Evolutionary conservation across 495 filamentous ascomycete genomes (phyloP).

Genomic region (Penicillium ucsense): DNA sequence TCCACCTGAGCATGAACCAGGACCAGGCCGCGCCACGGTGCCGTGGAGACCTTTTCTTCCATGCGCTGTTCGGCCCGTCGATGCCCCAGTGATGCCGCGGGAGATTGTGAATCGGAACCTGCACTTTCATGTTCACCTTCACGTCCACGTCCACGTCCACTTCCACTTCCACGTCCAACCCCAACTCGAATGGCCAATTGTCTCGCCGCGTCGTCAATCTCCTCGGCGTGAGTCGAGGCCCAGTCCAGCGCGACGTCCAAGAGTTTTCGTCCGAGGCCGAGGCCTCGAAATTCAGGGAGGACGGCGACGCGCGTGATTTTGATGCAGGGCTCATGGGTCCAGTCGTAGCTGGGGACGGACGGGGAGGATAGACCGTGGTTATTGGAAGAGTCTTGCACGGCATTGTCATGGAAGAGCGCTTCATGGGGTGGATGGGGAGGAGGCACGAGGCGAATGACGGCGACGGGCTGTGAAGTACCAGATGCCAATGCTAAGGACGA

Average conservation of each 20-base stretch:
- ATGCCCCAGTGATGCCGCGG: no score
- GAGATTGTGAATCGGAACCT: no score
- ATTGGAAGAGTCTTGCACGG: neutral
- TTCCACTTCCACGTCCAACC: neutral
- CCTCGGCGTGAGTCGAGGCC: conserved; percentile 44
- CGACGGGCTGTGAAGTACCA: conserved; percentile 31
- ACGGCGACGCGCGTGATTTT: conserved; percentile 73
- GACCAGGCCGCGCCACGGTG: conserved; percentile 56
- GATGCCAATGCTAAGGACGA: neutral
- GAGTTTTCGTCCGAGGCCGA: conserved; percentile 52
- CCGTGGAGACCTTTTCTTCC: conserved; percentile 9
- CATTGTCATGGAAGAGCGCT: conserved; percentile 11
- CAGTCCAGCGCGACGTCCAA: conserved; percentile 54
- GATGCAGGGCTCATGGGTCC: conserved; percentile 57
- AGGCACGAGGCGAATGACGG: conserved; percentile 68
- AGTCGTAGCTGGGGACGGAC: conserved; percentile 9
- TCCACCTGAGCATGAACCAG: conserved; percentile 65
- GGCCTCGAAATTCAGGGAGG: conserved; percentile 48
- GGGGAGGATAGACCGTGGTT: neutral
- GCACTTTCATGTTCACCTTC: no score
- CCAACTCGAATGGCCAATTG: conserved; percentile 12
- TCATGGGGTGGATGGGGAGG: conserved; percentile 59
- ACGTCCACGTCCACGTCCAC: neutral
- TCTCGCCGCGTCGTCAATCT: conserved; percentile 27
- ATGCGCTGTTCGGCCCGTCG: conserved; percentile 24